Percentiles rank a stretch among this genome's conserved stretches.
phyloP scores from a whole-genome alignment of 129 eudicot species.

The Tagetes erecta region DNA sequence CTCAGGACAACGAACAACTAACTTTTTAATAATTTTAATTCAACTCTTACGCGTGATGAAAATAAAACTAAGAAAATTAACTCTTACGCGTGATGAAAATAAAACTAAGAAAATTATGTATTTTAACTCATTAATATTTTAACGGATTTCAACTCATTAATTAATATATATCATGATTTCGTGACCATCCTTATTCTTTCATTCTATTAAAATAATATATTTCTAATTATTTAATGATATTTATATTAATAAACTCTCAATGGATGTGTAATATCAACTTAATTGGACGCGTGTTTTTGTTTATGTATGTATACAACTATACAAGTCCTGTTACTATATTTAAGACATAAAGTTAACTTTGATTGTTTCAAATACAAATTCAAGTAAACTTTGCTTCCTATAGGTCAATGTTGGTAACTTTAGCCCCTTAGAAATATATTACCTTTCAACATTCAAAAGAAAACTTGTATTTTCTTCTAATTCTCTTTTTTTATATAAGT shows the following conservation, averaged over 20 bases:
- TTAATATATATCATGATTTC: too few relatives aligned
- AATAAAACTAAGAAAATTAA: too few relatives aligned
- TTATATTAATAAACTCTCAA: not conserved
- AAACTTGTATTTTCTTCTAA: not conserved
- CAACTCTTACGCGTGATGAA: too few relatives aligned
- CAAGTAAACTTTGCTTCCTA: not conserved
- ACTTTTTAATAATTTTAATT: too few relatives aligned
- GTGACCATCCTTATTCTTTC: not conserved
- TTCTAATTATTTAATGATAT: not conserved
- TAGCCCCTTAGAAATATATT: not conserved
- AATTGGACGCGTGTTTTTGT: not conserved
- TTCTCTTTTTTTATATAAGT: not conserved
- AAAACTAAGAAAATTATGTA: too few relatives aligned
- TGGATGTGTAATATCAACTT: not conserved
- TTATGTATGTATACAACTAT: not conserved
- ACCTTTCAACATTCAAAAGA: not conserved
- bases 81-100: too few relatives aligned
- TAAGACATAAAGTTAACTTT: not conserved
- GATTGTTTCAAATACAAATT: not conserved
- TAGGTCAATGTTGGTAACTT: not conserved
- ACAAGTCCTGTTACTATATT: not conserved
- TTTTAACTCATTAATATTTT: too few relatives aligned
- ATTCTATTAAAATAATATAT: not conserved
- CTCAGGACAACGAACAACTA: too few relatives aligned
- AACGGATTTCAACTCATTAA: not conserved